Percentiles rank a stretch among this genome's conserved stretches.
Conservation (phyloP, 2,329 filamentous ascomycete genomes). For the Colletotrichum neosansevieriae region DNA sequence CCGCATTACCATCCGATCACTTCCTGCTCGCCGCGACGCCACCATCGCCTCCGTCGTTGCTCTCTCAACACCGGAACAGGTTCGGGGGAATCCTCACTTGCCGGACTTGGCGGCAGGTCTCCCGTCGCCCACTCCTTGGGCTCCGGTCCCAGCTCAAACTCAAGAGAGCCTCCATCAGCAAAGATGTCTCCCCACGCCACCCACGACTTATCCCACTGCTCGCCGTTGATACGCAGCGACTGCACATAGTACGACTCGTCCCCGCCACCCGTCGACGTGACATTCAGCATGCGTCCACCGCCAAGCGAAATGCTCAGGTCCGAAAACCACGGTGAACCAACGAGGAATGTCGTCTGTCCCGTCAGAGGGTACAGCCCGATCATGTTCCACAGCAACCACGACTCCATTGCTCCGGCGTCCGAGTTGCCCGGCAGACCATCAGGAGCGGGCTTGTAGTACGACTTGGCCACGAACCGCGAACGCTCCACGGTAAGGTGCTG, state of each 20-base stretch:
- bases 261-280: conserved; percentile 65
- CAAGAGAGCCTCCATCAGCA: conserved; percentile 70
- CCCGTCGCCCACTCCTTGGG: conserved; percentile 70
- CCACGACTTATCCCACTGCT: conserved; percentile 73
- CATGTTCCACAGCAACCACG: conserved; percentile 77
- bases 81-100: conserved; percentile 45
- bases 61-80: not conserved
- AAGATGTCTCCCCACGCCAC: conserved; percentile 76
- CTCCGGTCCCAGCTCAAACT: conserved; percentile 71
- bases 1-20: not conserved
- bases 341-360: conserved; percentile 75
- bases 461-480: conserved; percentile 69
- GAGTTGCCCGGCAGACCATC: conserved; percentile 76
- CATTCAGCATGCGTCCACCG: conserved; percentile 62
- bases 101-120: conserved; percentile 71
- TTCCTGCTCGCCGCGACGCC: conserved; percentile 9
- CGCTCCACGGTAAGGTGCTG: conserved; percentile 72
- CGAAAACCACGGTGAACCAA: conserved; percentile 73
- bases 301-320: conserved; percentile 71
- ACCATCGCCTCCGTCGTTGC: conserved; percentile 10
- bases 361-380: conserved; percentile 77
- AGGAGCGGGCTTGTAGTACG: conserved; percentile 67
- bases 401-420: conserved; percentile 80
- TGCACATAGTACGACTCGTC: conserved; percentile 71
- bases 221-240: conserved; percentile 73